phyloP scores from a whole-genome alignment of 164 flowering plant species.

The Stephania japonica region DNA sequence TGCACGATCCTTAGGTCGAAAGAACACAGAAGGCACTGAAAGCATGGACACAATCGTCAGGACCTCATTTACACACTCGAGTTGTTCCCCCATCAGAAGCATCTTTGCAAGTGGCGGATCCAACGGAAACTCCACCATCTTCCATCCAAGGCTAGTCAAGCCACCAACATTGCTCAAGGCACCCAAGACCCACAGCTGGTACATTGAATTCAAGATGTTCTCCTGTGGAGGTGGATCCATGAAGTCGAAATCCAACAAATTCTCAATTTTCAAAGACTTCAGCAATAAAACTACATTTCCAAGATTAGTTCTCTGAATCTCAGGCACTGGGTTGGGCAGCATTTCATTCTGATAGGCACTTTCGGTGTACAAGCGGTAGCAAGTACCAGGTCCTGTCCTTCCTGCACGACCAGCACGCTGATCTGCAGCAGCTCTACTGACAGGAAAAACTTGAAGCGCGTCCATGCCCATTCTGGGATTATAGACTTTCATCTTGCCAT shows the following conservation, averaged over 20 bases:
- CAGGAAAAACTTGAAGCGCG: conserved; percentile 90
- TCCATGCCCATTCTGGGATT: conserved; percentile 97
- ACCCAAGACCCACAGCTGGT: conserved; percentile 90
- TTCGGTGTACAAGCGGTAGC: conserved; percentile 80
- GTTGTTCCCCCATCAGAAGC: conserved; percentile 74
- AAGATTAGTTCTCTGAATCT: conserved; percentile 88
- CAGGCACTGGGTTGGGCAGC: conserved; percentile 85
- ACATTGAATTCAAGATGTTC: conserved; percentile 87
- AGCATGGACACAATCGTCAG: conserved; percentile 91
- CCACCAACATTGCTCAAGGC: conserved; percentile 76
- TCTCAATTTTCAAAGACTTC: conserved; percentile 74
- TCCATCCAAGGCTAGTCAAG: conserved; percentile 80
- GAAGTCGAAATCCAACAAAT: conserved; percentile 85
- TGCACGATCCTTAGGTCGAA: conserved; percentile 80
- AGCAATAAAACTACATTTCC: conserved; percentile 85
- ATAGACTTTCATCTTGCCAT: conserved; percentile 89
- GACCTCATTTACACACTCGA: conserved; percentile 71
- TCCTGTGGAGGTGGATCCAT: conserved; percentile 99
- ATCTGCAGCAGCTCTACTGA: conserved; percentile 84
- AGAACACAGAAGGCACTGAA: conserved; percentile 92
- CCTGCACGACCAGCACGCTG: conserved; percentile 98
- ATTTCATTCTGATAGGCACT: conserved; percentile 77
- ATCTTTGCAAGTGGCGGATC: conserved; percentile 97
- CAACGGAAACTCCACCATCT: conserved; percentile 92
- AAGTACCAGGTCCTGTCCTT: conserved; percentile 91